Evolutionary conservation across 768 basidiomycete genomes (phyloP), one percentile per base, ranked within the genome.

Genomic region (Amyloporia xantha): DNA sequence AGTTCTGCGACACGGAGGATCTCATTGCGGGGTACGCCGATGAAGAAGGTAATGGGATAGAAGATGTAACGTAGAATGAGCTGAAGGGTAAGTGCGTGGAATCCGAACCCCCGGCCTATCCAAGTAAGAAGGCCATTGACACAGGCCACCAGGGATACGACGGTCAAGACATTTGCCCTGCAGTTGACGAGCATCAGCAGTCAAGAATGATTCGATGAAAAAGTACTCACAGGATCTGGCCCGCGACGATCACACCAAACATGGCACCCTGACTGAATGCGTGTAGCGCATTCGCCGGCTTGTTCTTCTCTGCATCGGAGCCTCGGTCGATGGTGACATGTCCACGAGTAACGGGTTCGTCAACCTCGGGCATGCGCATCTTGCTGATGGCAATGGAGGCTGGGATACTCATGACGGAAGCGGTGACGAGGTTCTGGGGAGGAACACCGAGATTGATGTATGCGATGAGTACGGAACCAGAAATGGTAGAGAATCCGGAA

Each of bases 371-470:
- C 27, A 83, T 55, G 38, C 91, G 87, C 58, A 94, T 72, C 68
- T 95, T 95, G 62, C 84, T 86, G 59, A 95, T 92, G 2, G 91
- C 79, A 62, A 95, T 93, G 12, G 91, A 92, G 0, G 92, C 93
- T 17, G 93, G 93, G 52, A 96, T 95, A 64, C 84, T 87, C 92
- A 95, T 95, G 51, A 94, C 85, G 6, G 89, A 91, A 4, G 92
- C 85, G 2, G 91, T 93, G 57, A 92, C 72, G 20, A 91, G 72
- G 60, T 87, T 92, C 64, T 84, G 76, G 4, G 87, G 64, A 7
- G 87, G 87, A 26, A 91, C 86, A 33, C 86, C 90, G 55, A 85
- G 71, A 54, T 63, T 70, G 62, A 93, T 86, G 64, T 94, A 95
- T 24, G 89, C 91, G 47, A 78, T 73, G 41, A 96, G 75, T 11